Evolutionary conservation across 345 rosid species (phyloP), one percentile per base, ranked within the genome.

Genomic region (Ricinus communis): DNA sequence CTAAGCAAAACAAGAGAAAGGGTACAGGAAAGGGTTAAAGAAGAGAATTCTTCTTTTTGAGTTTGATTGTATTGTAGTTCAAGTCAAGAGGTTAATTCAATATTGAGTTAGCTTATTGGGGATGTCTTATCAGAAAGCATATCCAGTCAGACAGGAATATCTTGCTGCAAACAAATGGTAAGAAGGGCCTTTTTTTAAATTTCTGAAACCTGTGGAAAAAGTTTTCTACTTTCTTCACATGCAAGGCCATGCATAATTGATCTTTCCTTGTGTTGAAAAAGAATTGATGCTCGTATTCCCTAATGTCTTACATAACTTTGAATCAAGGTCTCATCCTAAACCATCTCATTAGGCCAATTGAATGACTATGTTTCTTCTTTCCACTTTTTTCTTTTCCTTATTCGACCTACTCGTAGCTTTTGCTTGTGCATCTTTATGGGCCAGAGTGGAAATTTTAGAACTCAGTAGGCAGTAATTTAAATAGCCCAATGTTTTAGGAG

Each of bases 31-130:
- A 45, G 54, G 65, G 22, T 36, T 51, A 16, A 67, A 65, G 62
- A 60, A 63, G 74, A 68, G 85, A 68, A 81, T 77, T 71, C 82
- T 78, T 80, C 46, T n/a, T 9, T n/a, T 24, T 11, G 80, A 78
- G 87, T 78, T 84, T 77, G 85, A 75, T 81, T 85, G 73, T n/a
- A 79, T 82, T 83, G 82, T 73, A 38, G 82, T 74, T 69, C 79
- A 80, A 81, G 82, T 74, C 41, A 85, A 65, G 68, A 52, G 81
- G 62, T 78, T 55, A 24, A 43, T 78, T 70, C 6, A 2, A 75
- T 60, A 62, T 31, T 72, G 60, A 70, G 70, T 79, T 75, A 74
- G 83, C 85, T 76, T 76, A n/a, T 67, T 75, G 66, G 72, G 74
- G 78, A 62, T 73, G 81, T 77, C 76, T 71, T 77, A 49, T 70